phyloP scores from a whole-genome alignment of 2,329 filamentous ascomycete species.

The Aureobasidium vineae region DNA sequence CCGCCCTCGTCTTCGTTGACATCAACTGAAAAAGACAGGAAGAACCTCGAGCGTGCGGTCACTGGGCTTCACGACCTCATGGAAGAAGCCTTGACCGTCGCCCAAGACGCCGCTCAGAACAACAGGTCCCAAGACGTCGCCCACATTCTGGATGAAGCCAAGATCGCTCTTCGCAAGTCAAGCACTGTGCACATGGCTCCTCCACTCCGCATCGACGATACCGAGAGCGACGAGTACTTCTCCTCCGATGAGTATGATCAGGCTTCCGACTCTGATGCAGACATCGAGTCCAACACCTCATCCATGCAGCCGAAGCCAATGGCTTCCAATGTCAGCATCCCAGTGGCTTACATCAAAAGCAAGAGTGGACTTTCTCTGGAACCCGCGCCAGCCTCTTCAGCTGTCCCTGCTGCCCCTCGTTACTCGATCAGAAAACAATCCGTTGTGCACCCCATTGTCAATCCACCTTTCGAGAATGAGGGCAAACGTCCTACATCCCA shows the following conservation, averaged over 20 bases:
- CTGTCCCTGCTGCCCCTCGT: not conserved
- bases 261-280: slow-evolving; percentile 27
- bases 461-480: not conserved
- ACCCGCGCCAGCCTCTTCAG: not conserved
- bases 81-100: slow-evolving; percentile 43
- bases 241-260: slow-evolving; percentile 26
- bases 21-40: slow-evolving; percentile 19
- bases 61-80: slow-evolving; percentile 46
- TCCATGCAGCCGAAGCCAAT: not conserved
- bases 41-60: slow-evolving; percentile 37
- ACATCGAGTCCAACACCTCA: slow-evolving; percentile 21
- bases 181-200: slow-evolving; percentile 30
- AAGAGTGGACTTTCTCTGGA: slow-evolving; percentile 14
- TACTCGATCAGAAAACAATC: not conserved
- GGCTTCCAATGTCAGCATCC: slow-evolving; percentile 19
- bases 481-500: slow-evolving; percentile 9
- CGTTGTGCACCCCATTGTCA: not conserved
- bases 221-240: slow-evolving; percentile 26
- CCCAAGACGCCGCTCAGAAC: slow-evolving; percentile 38
- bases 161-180: slow-evolving; percentile 39
- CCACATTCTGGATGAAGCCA: slow-evolving; percentile 43
- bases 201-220: slow-evolving; percentile 27
- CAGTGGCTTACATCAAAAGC: slow-evolving; percentile 27
- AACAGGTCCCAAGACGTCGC: slow-evolving; percentile 42
- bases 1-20: slow-evolving; percentile 28